Percentiles rank a stretch among this genome's conserved stretches.
These are phyloP conservation scores for Daldinia loculata DNA, from an alignment of 495 filamentous ascomycete species.

Conservation along the genomic window DNA sequence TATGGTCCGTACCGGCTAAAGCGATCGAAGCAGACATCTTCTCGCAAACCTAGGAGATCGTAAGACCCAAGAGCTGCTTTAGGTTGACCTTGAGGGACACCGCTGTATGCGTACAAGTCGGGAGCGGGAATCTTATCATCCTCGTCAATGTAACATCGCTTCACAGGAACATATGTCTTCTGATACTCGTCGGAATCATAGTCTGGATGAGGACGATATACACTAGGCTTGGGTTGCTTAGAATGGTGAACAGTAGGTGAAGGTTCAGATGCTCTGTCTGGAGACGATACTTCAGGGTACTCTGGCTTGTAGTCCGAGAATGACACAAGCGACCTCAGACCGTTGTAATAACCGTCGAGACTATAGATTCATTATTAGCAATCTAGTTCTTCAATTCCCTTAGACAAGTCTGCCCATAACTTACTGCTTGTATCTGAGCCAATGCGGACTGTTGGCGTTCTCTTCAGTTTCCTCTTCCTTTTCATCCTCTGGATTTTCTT, in stretches of 20 bases:
- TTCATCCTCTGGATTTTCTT: conserved; percentile 25
- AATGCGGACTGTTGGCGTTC: conserved; percentile 43
- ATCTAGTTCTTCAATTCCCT: not conserved
- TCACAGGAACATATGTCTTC: conserved; percentile 66
- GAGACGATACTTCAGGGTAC: conserved; percentile 66
- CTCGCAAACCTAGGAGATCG: conserved; percentile 74
- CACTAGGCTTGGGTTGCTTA: conserved; percentile 60
- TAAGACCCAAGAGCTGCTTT: conserved; percentile 84
- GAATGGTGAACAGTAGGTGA: conserved; percentile 45
- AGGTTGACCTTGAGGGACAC: conserved; percentile 80
- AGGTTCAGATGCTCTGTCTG: conserved; percentile 42
- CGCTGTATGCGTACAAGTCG: conserved; percentile 71
- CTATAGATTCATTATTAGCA: conserved; percentile 39
- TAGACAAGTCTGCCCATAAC: conserved; percentile 13
- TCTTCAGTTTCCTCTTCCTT: conserved; percentile 30
- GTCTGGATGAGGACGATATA: conserved; percentile 74
- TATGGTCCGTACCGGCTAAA: conserved; percentile 92
- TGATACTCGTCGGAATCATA: conserved; percentile 69
- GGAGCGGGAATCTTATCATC: conserved; percentile 69
- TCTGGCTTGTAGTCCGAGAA: conserved; percentile 72
- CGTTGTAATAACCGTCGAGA: conserved; percentile 81
- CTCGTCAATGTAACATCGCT: conserved; percentile 78
- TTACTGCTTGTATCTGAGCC: conserved; percentile 57
- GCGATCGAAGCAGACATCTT: conserved; percentile 93
- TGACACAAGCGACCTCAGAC: conserved; percentile 73